Conservation (phyloP, 345 rosid species). For the Citrus glauca region DNA sequence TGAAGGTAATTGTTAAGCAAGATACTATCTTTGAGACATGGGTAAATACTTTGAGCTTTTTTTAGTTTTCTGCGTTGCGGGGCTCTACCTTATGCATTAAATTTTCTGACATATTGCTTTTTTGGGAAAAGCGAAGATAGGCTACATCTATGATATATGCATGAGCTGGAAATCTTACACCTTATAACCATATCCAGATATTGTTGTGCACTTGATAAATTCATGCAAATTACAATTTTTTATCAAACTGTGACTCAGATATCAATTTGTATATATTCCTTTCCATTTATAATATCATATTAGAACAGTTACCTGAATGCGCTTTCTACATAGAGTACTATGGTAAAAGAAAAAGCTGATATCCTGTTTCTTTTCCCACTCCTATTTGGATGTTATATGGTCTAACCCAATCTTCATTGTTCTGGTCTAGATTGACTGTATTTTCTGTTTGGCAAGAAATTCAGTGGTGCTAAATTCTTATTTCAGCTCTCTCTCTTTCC, state of each 20-base stretch:
- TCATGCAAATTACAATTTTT: background rate
- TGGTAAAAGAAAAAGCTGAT: background rate
- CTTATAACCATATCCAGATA: background rate
- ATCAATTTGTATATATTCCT: background rate
- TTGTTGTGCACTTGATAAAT: background rate
- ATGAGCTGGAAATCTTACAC: background rate
- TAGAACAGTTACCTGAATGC: background rate
- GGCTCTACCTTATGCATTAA: background rate
- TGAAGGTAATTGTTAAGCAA: constrained; percentile 53
- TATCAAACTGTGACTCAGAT: background rate
- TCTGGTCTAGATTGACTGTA: background rate
- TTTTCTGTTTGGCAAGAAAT: background rate
- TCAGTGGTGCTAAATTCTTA: background rate
- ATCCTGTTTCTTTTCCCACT: background rate
- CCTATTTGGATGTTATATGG: background rate
- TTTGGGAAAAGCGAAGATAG: background rate
- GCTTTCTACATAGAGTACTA: background rate
- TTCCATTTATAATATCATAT: background rate
- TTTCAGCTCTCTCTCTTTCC: background rate
- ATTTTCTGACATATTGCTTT: constrained; percentile 3
- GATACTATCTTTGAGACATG: background rate
- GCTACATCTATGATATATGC: background rate
- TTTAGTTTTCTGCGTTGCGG: background rate
- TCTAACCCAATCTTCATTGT: background rate
- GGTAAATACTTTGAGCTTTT: background rate